These are phyloP conservation scores for Lathyrus tuberosus DNA, from an alignment of 306 rosid genomes.

Conservation along the genomic window DNA sequence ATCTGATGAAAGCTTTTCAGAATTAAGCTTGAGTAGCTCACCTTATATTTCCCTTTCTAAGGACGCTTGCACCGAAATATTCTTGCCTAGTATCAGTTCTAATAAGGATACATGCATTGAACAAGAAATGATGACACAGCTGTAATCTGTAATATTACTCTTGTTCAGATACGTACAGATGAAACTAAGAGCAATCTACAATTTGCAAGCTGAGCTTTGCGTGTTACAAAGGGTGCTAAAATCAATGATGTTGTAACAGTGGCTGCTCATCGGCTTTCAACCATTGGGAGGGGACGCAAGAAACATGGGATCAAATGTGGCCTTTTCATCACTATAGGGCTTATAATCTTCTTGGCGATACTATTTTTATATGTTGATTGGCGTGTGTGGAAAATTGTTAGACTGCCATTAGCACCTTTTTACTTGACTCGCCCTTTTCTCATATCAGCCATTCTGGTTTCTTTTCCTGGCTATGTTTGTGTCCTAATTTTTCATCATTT, in stretches of 20 bases:
- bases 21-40: slow-evolving; percentile 49
- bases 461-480: slow-evolving; percentile 82
- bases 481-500: slow-evolving; percentile 68
- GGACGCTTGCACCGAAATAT: slow-evolving; percentile 43
- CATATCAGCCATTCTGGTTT: slow-evolving; percentile 66
- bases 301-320: slow-evolving; percentile 71
- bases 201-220: no score
- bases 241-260: slow-evolving; percentile 61
- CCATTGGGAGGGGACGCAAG: slow-evolving; percentile 61
- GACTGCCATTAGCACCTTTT: slow-evolving; percentile 77
- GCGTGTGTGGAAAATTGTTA: slow-evolving; percentile 91
- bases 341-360: slow-evolving; percentile 56
- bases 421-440: slow-evolving; percentile 85
- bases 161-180: no score
- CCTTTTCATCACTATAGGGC: slow-evolving; percentile 59
- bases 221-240: no score
- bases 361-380: slow-evolving; percentile 81
- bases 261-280: slow-evolving; percentile 72
- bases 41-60: slow-evolving; percentile 55
- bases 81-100: no score
- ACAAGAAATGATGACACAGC: no score
- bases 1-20: slow-evolving; percentile 45
- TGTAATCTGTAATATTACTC: no score
- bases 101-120: no score
- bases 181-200: no score